Evolutionary conservation across 2,329 filamentous ascomycete genomes (phyloP).

Genomic region (Monosporascus sp.): DNA sequence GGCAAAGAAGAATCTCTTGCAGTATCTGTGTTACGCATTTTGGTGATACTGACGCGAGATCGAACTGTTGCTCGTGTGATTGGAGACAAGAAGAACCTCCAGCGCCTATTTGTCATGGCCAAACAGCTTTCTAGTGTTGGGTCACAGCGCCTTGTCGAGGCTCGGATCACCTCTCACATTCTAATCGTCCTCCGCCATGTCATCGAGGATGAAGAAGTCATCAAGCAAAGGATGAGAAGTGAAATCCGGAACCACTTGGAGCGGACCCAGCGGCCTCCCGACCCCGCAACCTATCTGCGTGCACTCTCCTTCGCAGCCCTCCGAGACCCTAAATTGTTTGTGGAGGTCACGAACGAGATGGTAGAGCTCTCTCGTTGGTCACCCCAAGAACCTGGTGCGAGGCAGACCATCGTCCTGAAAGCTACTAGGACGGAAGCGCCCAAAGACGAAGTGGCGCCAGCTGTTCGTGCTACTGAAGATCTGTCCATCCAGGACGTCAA

Average conservation of each 20-base stretch:
- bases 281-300: conserved; percentile 69
- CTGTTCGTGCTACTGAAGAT: conserved; percentile 41
- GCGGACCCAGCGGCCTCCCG: conserved; percentile 50
- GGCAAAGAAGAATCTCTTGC: conserved; percentile 84
- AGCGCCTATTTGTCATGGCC: conserved; percentile 88
- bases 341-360: conserved; percentile 81
- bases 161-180: conserved; percentile 54
- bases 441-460: conserved; percentile 37
- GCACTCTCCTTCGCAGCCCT: conserved; percentile 74
- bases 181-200: conserved; percentile 88
- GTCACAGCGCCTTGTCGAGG: conserved; percentile 62
- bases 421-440: conserved; percentile 25
- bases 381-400: conserved; percentile 23
- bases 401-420: conserved; percentile 37
- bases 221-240: conserved; percentile 85
- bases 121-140: conserved; percentile 81
- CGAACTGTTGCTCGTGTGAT: conserved; percentile 69
- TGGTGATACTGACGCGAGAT: conserved; percentile 82
- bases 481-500: conserved; percentile 49
- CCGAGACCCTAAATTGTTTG: conserved; percentile 77
- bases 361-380: conserved; percentile 64
- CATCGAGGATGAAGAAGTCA: conserved; percentile 85
- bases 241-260: conserved; percentile 81
- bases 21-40: conserved; percentile 72
- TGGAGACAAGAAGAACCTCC: conserved; percentile 83